A percentile compares a stretch with the other conserved stretches of the same genome.
Conservation (phyloP, 1,139 yeast species). For the Hanseniaspora gamundiae region DNA sequence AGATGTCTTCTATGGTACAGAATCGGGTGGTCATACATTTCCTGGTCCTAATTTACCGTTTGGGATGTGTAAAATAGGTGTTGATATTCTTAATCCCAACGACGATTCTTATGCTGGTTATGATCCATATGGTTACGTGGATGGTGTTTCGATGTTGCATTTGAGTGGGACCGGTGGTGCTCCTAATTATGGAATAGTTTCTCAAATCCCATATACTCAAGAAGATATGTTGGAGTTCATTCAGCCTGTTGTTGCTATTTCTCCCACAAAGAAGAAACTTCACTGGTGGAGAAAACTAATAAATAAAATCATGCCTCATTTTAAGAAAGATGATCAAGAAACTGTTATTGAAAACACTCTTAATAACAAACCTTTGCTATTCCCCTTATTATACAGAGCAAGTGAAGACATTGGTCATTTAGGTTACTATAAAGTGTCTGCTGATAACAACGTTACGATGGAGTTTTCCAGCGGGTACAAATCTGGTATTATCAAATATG, state of each 20-base stretch:
- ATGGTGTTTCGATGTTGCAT: conserved; percentile 31
- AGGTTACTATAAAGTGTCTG: conserved; percentile 23
- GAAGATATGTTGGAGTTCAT: no score
- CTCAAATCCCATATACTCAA: conserved; percentile 22
- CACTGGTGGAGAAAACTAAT: no score
- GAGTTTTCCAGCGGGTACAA: conserved; percentile 25
- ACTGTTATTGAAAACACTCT: no score
- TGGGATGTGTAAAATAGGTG: conserved; percentile 32
- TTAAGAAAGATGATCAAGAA: no score
- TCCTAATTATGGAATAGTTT: conserved; percentile 28
- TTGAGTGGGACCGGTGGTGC: conserved; percentile 34
- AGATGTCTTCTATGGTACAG: conserved; percentile 28
- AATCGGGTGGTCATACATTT: conserved; percentile 29
- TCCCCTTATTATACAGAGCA: background rate
- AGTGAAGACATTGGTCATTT: conserved; percentile 19
- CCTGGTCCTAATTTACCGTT: conserved; percentile 31
- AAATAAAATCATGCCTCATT: no score
- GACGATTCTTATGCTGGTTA: conserved; percentile 30
- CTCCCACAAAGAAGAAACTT: no score
- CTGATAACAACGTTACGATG: conserved; percentile 19
- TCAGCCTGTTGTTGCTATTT: no score
- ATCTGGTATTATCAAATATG: conserved; percentile 23
- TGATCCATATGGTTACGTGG: conserved; percentile 24
- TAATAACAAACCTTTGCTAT: no score
- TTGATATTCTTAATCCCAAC: conserved; percentile 18